Base-by-base conservation (phyloP, 2,329 filamentous ascomycete species). In the Clarireedia monteithiana region DNA sequence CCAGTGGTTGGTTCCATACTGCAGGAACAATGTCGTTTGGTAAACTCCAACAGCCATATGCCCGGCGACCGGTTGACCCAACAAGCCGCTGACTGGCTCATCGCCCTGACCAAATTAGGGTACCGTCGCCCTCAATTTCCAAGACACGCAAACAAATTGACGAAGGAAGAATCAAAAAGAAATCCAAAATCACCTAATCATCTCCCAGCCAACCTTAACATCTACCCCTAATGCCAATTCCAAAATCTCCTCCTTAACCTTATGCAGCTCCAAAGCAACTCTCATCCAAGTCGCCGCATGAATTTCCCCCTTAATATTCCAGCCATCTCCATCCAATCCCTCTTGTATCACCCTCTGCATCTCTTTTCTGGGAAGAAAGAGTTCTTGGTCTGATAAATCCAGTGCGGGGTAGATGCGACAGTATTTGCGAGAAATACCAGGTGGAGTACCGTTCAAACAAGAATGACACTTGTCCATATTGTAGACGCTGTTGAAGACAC, bases 161-260 rank as follows among this genome's bases (percentile, higher is more conserved):
- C 20, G 2, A 20, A 20, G 20, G 20, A 20, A 1, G 20, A 20
- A 20, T 20, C 20, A 20, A 20, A 20, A 20, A 20, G 20, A 20
- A 20, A 20, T 20, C 20, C 1, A 20, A 20, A 20, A 20, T 20
- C 20, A 20, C 20, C 20, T 20, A 3, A 20, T 20, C 20, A 20
- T 20, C 20, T 20, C 20, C 20, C 20, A 20, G 20, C 20, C 20
- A 20, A 20, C 20, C 20, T 20, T 20, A 20, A 64, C 60, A 57
- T 66, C 64, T 2, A 64, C 60, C 3, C 64, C 64, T 10, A 68
- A 55, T 4, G 66, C 62, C 36, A 65, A 15, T 45, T 66, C 64
- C 9, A 68, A 51, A 10, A 68, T 67, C 39, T 67, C 65, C 48
- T 68, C 67, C 34, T 66, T 60, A 27, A 67, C 14, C 60, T 39